These are phyloP conservation scores for Daldinia sp. DNA, from an alignment of 2,329 filamentous ascomycete species.

Conservation along the genomic window DNA sequence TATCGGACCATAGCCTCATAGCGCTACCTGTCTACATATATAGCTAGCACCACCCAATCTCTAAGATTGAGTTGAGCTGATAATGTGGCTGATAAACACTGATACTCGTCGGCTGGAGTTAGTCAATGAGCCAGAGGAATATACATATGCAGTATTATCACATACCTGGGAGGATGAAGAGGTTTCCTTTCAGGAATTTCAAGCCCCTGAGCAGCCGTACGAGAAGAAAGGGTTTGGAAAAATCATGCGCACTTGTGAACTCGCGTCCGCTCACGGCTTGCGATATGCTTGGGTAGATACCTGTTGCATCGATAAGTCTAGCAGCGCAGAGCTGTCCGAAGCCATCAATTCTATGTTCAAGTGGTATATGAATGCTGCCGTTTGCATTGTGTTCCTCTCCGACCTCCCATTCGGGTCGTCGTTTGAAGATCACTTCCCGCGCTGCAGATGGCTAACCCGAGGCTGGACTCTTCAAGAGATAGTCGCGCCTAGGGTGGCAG, in stretches of 20 bases:
- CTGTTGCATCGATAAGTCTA: slow-evolving; percentile 44
- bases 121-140: slow-evolving; percentile 19
- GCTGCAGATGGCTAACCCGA: slow-evolving; percentile 37
- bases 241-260: slow-evolving; percentile 28
- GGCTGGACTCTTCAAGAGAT: slow-evolving; percentile 45
- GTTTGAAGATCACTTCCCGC: slow-evolving; percentile 12
- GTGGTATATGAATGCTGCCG: slow-evolving; percentile 36
- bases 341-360: slow-evolving; percentile 45
- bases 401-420: slow-evolving; percentile 17
- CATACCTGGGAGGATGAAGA: slow-evolving; percentile 41
- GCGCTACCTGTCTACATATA: not conserved
- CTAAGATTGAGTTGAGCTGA: not conserved
- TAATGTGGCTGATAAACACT: slow-evolving; percentile 25
- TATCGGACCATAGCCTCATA: too few relatives aligned
- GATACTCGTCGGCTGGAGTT: slow-evolving; percentile 15
- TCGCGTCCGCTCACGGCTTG: slow-evolving; percentile 27
- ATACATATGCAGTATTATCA: slow-evolving; percentile 40
- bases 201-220: not conserved
- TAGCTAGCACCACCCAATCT: not conserved
- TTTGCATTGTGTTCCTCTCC: slow-evolving; percentile 39
- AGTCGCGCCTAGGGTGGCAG: slow-evolving; percentile 36
- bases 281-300: slow-evolving; percentile 43
- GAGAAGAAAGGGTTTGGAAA: slow-evolving; percentile 29
- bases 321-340: slow-evolving; percentile 42
- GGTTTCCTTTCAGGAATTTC: slow-evolving; percentile 32